Base-by-base conservation (phyloP, 2,329 filamentous ascomycete genomes). In the Hypoxylon sp. region DNA sequence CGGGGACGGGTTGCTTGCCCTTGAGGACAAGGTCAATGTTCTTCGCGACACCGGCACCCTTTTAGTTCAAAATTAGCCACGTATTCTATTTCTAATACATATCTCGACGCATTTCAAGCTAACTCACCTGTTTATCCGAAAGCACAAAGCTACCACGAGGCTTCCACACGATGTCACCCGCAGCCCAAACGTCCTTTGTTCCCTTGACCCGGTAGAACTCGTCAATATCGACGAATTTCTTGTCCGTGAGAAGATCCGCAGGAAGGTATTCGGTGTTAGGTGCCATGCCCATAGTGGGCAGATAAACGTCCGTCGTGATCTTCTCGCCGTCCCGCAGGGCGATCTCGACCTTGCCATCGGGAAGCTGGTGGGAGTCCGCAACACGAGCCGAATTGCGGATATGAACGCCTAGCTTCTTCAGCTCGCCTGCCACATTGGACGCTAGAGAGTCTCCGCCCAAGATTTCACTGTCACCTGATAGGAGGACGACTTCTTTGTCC, bases 201-300 rank as follows among this genome's bases (percentile, higher is more conserved):
- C 79, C 81, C 68, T 80, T 81, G 37, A 87, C 86, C 37, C 80
- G 81, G 75, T 85, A 82, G 72, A 78, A 83, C 33, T 86, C 84
- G 72, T 90, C 86, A 1, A 87, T 82, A 13, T 81, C 77, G 57
- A 85, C 82, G 65, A 83, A 84, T 58, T 81, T 82, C 53, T 75
- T 78, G 19, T 82, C 80, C 19, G 80, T 82, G 5, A 88, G 80
- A 65, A 85, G 78, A 46, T 76, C 73, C 3, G 72, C 75, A 1
- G 85, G 83, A 3, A 90, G 71, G 75, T 83, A 89, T 44, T 83
- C 83, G 4, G 85, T 83, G 77, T 90, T 90, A 48, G 87, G 85
- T 19, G 80, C 74, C 44, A 88, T 77, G 33, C 88, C 88, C 72
- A 84, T 83, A 3, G 87, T 87, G 5, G 87, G 83, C 24, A 90